Base-by-base conservation (phyloP, 169 alveolate genomes). In the Perkinsus chesapeaki region DNA sequence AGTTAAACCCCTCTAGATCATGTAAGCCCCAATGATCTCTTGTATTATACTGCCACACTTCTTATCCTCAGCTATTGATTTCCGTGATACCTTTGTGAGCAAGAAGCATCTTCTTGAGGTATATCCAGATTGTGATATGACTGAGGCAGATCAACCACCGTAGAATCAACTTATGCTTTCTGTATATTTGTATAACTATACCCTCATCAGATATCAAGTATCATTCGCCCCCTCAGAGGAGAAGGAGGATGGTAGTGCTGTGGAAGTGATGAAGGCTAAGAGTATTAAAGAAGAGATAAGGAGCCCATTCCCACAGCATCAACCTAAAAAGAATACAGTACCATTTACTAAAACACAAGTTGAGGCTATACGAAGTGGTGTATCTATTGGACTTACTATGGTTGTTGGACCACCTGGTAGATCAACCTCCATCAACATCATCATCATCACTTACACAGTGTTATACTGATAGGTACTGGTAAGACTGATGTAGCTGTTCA, bases 401-500 rank as follows among this genome's bases (percentile, higher is more conserved):
- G 96, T 98, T 36, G 98, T 98, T 48, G 99, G 99, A 9, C 99
- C 99, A 16, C 99, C 99, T 0, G 99, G 99, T 10, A 94, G 93
- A 91, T 94, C 95, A 31, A 31, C 60, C 12, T 90, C 7, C 91
- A 73, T 73, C 12, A 36, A 90, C 23, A 90, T 5, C n/a, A 10
- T 34, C 39, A 23, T 43, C 39, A 27, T 82, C 47, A 34, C n/a
- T 31, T 10, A 12, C 47, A 16, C 20, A 39, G 20, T 39, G 10
- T 37, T 39, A 72, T 91, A 37, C 34, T 91, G 37, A 23, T 39
- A 39, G 39, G 60, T 19, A 94, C 97, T 36, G 98, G 98, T 23
- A 97, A 97, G 94, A 97, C 99, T 7, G 99, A 98, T 94, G 97
- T 97, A 0, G 98, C 98, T 3, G 97, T 97, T 92, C 98, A 98